Base-by-base conservation (phyloP, 2,329 filamentous ascomycete species). In the Talaromyces amestolkiae region DNA sequence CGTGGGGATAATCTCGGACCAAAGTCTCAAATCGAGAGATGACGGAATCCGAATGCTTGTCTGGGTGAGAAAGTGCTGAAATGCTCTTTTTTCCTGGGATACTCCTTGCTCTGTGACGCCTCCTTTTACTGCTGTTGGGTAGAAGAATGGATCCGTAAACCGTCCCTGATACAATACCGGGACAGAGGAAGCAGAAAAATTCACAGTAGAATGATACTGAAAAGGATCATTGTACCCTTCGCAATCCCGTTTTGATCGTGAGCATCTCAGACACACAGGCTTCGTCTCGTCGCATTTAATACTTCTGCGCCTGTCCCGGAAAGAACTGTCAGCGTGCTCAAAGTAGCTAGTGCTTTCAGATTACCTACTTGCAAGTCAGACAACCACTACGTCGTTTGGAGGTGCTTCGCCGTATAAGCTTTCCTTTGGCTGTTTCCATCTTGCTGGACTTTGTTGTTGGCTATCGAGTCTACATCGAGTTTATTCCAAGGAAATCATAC, bases 271-370 rank as follows among this genome's bases (percentile, higher is more conserved):
- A 61, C 58, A 61, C 6, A 24, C 31, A n/a, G 58, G 58, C 7
- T 49, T 61, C 11, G 27, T 51, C 43, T 61, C 41, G 11, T 61
- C 58, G 22, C 58, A 61, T 51, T 61, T 61, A 11, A 61, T 61
- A 27, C 43, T 35, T 49, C 58, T 61, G 15, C 8, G 27, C 27
- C 47, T 47, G 49, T 8, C n/a, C 31, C 7, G 3, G 10, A 1
- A 6, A 37, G 15, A 15, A 8, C 13, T 37, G 58, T 61, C 11
- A 58, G 58, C 41, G 24, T 37, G 35, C 43, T 8, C 11, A 2
- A 15, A 15, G 37, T 47, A 37, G 13, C n/a, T n/a, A 1, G 2
- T 27, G 22, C 5, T 22, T 31, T 8, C 9, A 31, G 13, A 31
- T 10, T 31, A 59, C 56, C 22, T 47, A 61, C 58, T 61, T 51